Evolutionary conservation across 257 asterid species (phyloP), one percentile per base, ranked within the genome.

Genomic region (Eucommia ulmoides): DNA sequence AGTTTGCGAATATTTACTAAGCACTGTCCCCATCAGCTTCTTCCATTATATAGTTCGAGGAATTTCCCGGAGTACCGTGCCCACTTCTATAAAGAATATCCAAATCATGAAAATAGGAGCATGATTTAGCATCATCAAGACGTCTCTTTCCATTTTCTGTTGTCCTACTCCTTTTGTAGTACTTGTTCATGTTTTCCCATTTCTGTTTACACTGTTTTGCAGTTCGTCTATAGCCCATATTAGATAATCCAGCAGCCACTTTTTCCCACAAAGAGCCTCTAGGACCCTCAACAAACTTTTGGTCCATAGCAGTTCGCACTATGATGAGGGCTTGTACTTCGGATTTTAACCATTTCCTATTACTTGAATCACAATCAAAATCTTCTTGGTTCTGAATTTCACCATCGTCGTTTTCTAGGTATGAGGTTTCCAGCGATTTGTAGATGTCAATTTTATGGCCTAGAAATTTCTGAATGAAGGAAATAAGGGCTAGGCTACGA

Each of bases 121-220:
- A 59, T 0, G 52, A 51, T 50, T 54, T 59, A 49, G 25, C 24
- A 54, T 15, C 45, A 45, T 22, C 42, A 19, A 45, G 52, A 22
- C 52, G 26, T 10, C 33, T 45, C 58, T 51, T 51, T 6, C 51
- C 65, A 44, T 41, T 59, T 52, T 51, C 56, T 1, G 29, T 50
- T 22, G 56, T 51, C 51, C n/a, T n/a, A n/a, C n/a, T n/a, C n/a
- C 50, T 51, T 29, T 51, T 59, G 22, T 59, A 59, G 58, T 59
- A 59, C 58, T 59, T 59, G 65, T 59, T 59, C 1, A 59, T 59
- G 52, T 59, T 59, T 41, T 42, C 48, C 48, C 48, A 42, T 56
- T 56, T 65, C 49, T 53, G 57, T 46, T 61, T 65, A 41, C 71
- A 65, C 65, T 65, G 53, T 26, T 54, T 61, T 23, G 71, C 53